These are phyloP conservation scores for Trichoderma reesei DNA, from an alignment of 495 filamentous ascomycete species.

Conservation along the genomic window DNA sequence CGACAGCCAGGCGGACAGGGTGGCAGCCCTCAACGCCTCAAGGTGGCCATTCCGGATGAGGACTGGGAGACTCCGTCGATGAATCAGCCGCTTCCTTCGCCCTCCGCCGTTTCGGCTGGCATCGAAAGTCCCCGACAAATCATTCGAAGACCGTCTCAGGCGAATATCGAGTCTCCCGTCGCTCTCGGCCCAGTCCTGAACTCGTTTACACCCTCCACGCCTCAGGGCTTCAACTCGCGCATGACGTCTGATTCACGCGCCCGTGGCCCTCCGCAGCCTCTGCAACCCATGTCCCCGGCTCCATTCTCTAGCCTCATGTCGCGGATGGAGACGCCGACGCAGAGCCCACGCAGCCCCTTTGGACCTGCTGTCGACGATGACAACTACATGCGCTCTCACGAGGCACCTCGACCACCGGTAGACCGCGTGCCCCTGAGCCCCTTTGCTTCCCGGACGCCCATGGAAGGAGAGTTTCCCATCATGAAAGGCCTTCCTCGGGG, in stretches of 20 bases:
- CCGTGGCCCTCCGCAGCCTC: not conserved
- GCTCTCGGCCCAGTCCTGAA: not conserved
- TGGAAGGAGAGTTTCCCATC: slow-evolving; percentile 9
- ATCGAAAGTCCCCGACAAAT: not conserved
- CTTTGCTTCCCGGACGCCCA: not conserved
- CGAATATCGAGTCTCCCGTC: not conserved
- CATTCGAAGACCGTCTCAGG: not conserved
- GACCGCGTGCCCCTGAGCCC: slow-evolving; percentile 7
- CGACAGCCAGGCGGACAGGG: not conserved
- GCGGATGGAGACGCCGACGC: not conserved
- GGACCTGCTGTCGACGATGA: not conserved
- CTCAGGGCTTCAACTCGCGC: not conserved
- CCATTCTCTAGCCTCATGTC: not conserved
- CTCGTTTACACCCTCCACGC: not conserved
- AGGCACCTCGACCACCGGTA: not conserved
- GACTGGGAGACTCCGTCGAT: not conserved
- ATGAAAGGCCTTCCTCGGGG: slow-evolving; percentile 10
- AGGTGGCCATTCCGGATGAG: not conserved
- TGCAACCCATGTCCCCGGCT: not conserved
- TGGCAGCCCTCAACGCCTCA: not conserved
- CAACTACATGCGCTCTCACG: not conserved
- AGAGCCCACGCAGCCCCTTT: not conserved
- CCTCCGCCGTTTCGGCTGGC: not conserved
- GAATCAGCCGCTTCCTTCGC: not conserved
- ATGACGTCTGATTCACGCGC: not conserved